Base-by-base conservation (phyloP, 2,329 filamentous ascomycete genomes). In the Pyrenochaeta sp. region DNA sequence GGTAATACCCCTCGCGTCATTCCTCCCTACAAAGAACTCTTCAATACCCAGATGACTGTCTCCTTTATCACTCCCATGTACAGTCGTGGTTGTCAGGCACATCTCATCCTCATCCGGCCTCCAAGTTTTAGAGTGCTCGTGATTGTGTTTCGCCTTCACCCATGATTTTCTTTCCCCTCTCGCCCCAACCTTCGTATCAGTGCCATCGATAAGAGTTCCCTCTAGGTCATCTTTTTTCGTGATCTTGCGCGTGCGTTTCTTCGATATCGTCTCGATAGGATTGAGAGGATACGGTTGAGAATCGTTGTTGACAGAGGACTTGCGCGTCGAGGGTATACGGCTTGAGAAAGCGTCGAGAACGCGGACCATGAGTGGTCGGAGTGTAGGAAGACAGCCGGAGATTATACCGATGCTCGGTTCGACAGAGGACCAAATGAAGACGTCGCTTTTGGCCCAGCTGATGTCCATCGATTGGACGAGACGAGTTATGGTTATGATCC, bases 361-460 rank as follows among this genome's bases (percentile, higher is more conserved):
- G 39, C 63, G 39, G 9, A 64, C 59, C 32, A 71, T 46, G 19
- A 71, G 46, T 19, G 68, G 68, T 2, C 68, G 60, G 3, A 71
- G 65, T 0, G 66, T 69, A 2, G 68, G 68, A 1, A 72, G 56
- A 51, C 69, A 72, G 19, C 63, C 69, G 10, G 61, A 66, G 10
- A 72, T 72, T 27, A 72, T 71, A n/a, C 68, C 69, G 19, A 71
- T 56, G 2, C 65, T 67, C 0, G 67, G 69, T 30, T 72, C 69
- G 32, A 72, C 66, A 10, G 54, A 59, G 2, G 64, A 66, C 69
- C 69, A 72, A 50, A 72, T 69, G 57, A 71, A 71, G n/a, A 70
- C 67, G 34, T 71, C 67, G 53, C 61, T 66, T 51, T 68, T 72
- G 1, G 69, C 65, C 67, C 68, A 72, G 47, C 65, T 68, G 42